Evolutionary conservation across 345 rosid species (phyloP).

Genomic region (Syzygium aqueum): DNA sequence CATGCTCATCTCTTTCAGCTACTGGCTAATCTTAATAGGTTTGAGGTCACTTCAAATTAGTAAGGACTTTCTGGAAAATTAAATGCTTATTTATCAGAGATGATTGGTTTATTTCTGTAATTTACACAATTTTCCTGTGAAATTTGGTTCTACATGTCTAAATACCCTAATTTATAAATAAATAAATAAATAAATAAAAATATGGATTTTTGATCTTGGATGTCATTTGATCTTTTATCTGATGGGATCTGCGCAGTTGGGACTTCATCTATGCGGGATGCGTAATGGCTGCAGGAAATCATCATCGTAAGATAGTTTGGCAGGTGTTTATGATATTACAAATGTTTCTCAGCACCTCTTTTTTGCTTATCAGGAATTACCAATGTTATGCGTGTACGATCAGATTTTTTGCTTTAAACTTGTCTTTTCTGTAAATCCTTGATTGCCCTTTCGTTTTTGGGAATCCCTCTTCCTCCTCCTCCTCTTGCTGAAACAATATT

Average conservation of each 20-base stretch:
- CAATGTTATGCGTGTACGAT: not conserved
- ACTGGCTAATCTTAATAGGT: not conserved
- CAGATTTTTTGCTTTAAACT: not conserved
- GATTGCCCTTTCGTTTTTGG: too few relatives aligned
- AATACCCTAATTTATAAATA: not conserved
- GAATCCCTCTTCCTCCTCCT: not conserved
- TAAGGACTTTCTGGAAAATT: not conserved
- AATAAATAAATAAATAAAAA: too few relatives aligned
- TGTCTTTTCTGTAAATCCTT: not conserved
- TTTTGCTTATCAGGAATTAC: not conserved
- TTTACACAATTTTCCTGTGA: not conserved
- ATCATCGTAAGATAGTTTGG: conserved; percentile 92
- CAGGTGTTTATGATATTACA: conserved; percentile 40
- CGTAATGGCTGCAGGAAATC: conserved; percentile 94
- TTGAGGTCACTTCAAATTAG: not conserved
- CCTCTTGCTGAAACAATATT: not conserved
- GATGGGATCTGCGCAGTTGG: conserved; percentile 47
- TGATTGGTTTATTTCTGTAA: not conserved
- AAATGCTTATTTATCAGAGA: not conserved
- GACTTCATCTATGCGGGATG: conserved; percentile 98
- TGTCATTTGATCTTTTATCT: not conserved
- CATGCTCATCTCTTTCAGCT: not conserved
- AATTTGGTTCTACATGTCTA: not conserved
- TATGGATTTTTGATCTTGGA: not conserved
- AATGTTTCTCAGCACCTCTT: not conserved